Evolutionary conservation across 1,284 basidiomycete genomes (phyloP), one percentile per base, ranked within the genome.

Genomic region (Afroboletus lepidellus): DNA sequence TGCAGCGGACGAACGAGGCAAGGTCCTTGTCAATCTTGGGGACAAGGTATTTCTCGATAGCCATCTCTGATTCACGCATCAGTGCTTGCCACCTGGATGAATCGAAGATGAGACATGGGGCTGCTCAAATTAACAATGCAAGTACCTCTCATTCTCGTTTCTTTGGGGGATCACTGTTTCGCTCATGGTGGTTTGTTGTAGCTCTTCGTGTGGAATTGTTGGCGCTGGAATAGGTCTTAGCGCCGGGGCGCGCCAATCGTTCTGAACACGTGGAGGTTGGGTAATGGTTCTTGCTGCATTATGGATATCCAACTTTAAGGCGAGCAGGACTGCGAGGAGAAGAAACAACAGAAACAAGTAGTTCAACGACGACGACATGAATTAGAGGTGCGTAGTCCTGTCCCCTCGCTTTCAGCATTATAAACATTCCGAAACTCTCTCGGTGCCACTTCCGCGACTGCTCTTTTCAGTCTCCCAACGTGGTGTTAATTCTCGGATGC

Each of bases 1-100:
- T 61, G 30, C 69, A 67, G 45, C 77, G 77, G 15, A 80, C 57
- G 51, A 76, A 74, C 0, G 51, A 48, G 43, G 72, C 71, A 55
- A 77, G 77, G 0, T 67, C 51, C 32, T 66, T 48, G 13, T 66
- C 20, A 32, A 58, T 55, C 13, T 20, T 25, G 9, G 46, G 38
- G 42, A 45, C 27, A 43, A 51, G 52, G 49, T 54, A 56, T 49
- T 53, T 39, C 66, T 44, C 49, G 39, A 50, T 56, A 16, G 69
- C 59, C n/a, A 54, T 57, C 12, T 69, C 60, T 8, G 74, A 70
- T 12, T 75, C 70, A 13, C 62, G 54, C 12, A 64, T 39, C 20
- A 66, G 48, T 6, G 9, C 30, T 12, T 20, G 43, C 64, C 64
- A 67, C 48, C 67, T 63, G 38, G 53, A 48, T 8, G 24, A 30